phyloP scores from a whole-genome alignment of 345 rosid genomes.

The Eucalyptus globulus region DNA sequence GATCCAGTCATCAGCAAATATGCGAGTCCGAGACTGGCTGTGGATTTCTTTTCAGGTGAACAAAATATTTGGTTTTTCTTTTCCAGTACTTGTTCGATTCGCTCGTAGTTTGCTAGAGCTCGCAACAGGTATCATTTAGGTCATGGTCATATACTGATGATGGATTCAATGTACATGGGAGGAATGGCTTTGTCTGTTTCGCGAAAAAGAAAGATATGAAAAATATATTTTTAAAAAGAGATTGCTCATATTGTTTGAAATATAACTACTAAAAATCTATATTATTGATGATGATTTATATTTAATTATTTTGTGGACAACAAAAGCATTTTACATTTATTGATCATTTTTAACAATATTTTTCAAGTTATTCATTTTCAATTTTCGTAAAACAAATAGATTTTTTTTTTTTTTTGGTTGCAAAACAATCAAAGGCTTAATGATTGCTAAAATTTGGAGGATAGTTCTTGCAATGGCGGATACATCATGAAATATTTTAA shows the following conservation, averaged over 20 bases:
- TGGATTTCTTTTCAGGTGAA: neutral
- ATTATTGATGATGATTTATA: neutral
- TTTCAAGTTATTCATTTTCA: no score
- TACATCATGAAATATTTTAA: rapidly evolving
- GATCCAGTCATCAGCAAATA: neutral
- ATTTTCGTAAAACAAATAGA: rapidly evolving
- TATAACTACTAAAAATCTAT: neutral
- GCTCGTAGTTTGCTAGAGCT: neutral
- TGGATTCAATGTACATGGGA: neutral
- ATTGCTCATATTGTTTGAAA: neutral
- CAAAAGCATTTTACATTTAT: rapidly evolving
- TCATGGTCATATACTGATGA: neutral
- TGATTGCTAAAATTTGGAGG: neutral
- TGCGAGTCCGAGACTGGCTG: neutral
- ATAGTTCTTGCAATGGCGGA: neutral
- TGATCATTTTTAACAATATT: neutral
- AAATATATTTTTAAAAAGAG: no score
- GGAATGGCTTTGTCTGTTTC: neutral
- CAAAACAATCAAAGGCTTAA: neutral
- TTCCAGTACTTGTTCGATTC: neutral
- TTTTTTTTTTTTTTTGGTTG: rapidly evolving
- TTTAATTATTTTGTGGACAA: rapidly evolving
- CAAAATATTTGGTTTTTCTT: neutral
- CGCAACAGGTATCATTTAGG: neutral
- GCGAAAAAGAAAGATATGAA: neutral